Base-by-base conservation (phyloP, 768 basidiomycete genomes). In the Tephrocybe sp. region DNA sequence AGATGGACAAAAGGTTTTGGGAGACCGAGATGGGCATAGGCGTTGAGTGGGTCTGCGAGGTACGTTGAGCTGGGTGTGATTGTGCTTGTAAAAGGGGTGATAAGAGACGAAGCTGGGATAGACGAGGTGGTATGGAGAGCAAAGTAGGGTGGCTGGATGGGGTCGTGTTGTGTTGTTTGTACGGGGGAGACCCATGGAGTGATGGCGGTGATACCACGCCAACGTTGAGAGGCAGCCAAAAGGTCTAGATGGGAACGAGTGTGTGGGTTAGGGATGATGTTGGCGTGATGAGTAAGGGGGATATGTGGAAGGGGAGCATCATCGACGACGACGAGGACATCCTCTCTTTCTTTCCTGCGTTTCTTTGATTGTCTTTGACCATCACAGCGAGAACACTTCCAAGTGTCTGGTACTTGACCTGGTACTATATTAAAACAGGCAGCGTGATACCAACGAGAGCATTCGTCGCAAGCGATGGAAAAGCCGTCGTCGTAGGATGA, bases 401-500 rank as follows among this genome's bases (percentile, higher is more conserved):
- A 93, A 50, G 84, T 79, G 41, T 92, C 89, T 1, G 88, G 87
- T 0, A 89, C 84, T 58, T 59, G 62, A 6, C 73, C 78, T 46
- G 77, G 68, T 11, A 72, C 68, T 54, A 88, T 84, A 41, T 73
- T 79, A 57, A 87, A 88, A 68, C 93, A 94, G 7, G 80, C 80
- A 10, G 80, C 84, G 67, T 92, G 89, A 56, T 83, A 85, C 89
- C 89, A 92, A 23, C 84, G 77, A 19, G 74, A 76, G 63, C 89
- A 91, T 55, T 73, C 68, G 63, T 92, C 90, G 66, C 89, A 91
- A 26, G 84, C 85, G 55, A 90, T 87, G 19, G 83, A 85, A 65
- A 86, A 86, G 11, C 89, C 89, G 62, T 90, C 88, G 64, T 89
- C 89, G 59, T 81, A 75, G 30, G 74, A 68, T 43, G 78, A 79